Base-by-base conservation (phyloP, 2,329 filamentous ascomycete genomes). In the Rutstroemia sp. region DNA sequence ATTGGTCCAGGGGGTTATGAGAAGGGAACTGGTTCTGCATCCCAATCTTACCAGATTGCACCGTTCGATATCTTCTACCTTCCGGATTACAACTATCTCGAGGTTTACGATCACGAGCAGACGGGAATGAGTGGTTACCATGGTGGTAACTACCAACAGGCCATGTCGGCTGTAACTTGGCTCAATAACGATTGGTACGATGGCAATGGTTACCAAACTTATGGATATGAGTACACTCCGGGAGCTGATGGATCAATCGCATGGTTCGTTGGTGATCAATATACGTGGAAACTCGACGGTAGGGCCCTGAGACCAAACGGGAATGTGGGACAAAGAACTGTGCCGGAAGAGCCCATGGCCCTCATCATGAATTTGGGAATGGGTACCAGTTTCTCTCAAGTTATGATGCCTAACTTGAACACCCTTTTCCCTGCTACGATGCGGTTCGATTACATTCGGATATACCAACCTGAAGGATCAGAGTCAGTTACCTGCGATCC, bases 31-130 rank as follows among this genome's bases (percentile, higher is more conserved):
- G 84, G 84, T 47, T 73, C 75, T 19, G 85, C 82, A 2, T 87
- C 85, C 6, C 83, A 88, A 63, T 84, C 81, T 68, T 78, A 80
- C 65, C 84, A 88, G 64, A 76, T 83, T 57, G 86, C 85, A 1
- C 86, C 85, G 2, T 88, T 88, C 62, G 86, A 89, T 65, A 75
- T 84, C 47, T 86, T 80, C 76, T 88, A 86, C 65, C 80, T 82
- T 70, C 83, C 84, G 8, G 76, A 86, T 64, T 79, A 79, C 61
- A 79, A 87, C 17, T 87, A 80, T 62, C 69, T 84, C 40, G 84
- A 86, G 58, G 73, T 88, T 2, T 88, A 88, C 62, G 80, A 89
- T 61, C 70, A 76, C 30, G 68, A 70, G 2, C 71, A 84, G 57
- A 82, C 80, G 0, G 60, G 73, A 19, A 78, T 85, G 67, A 87